A percentile compares a stretch with the other conserved stretches of the same genome.
Evolutionary conservation across 495 filamentous ascomycete species (phyloP).

Genomic region (Thozetella sp.): DNA sequence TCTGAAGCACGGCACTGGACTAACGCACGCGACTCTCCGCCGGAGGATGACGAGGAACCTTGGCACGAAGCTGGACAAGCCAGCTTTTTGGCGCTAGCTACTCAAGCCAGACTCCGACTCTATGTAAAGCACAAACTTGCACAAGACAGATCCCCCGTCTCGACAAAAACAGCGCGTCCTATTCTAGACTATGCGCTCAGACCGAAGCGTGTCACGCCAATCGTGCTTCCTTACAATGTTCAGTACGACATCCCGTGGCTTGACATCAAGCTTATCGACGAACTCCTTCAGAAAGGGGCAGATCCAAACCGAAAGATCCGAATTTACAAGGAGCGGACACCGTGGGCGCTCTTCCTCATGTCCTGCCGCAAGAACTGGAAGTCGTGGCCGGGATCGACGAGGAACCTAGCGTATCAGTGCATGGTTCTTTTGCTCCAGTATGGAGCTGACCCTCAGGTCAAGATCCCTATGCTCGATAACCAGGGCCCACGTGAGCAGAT

Average conservation of each 20-base stretch:
- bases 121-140: background rate
- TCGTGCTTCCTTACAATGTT: background rate
- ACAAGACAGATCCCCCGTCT: background rate
- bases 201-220: background rate
- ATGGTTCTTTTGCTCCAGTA: too few relatives aligned
- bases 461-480: too few relatives aligned
- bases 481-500: too few relatives aligned
- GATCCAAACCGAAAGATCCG: background rate
- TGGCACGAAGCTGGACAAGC: background rate
- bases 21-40: background rate
- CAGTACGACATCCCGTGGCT: background rate
- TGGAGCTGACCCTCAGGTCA: too few relatives aligned
- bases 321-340: background rate
- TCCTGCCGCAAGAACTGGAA: too few relatives aligned
- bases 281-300: background rate
- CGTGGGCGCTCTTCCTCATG: background rate
- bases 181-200: background rate
- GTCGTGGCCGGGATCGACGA: too few relatives aligned
- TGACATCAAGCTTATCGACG: background rate
- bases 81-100: background rate
- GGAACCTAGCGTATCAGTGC: too few relatives aligned
- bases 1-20: background rate
- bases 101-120: background rate
- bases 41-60: too few relatives aligned
- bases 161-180: background rate